Conservation (phyloP, 2,329 filamentous ascomycete species). For the Fusarium proliferatum region DNA sequence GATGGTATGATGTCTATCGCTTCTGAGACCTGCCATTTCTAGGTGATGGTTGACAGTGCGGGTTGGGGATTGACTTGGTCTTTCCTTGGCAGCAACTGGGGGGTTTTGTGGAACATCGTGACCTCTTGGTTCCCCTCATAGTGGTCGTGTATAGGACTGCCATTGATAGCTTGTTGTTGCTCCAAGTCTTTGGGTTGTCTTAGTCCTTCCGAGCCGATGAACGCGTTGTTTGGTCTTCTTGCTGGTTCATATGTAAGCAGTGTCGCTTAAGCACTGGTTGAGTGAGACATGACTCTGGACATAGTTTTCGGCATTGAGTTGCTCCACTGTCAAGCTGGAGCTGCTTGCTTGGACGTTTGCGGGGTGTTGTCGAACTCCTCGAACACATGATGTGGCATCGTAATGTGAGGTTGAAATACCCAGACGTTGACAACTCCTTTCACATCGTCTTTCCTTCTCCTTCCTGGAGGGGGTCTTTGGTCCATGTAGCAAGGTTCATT, state of each 20-base stretch:
- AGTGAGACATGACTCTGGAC: not conserved
- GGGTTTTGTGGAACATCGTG: accelerated
- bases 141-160: not conserved
- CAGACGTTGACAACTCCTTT: not conserved
- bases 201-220: not conserved
- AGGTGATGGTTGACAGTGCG: not conserved
- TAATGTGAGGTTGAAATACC: not conserved
- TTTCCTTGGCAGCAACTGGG: too few relatives aligned
- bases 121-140: too few relatives aligned
- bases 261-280: not conserved
- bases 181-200: not conserved
- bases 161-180: not conserved
- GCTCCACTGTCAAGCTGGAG: too few relatives aligned
- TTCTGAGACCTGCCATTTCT: not conserved
- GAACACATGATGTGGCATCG: not conserved
- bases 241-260: not conserved
- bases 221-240: not conserved
- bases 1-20: too few relatives aligned
- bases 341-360: not conserved
- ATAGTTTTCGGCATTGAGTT: not conserved
- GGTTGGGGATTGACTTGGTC: not conserved
- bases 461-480: not conserved
- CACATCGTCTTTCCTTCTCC: not conserved
- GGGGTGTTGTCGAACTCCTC: not conserved
- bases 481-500: too few relatives aligned